Evolutionary conservation across 768 basidiomycete genomes (phyloP).

Genomic region (Pisolithus marmoratus): DNA sequence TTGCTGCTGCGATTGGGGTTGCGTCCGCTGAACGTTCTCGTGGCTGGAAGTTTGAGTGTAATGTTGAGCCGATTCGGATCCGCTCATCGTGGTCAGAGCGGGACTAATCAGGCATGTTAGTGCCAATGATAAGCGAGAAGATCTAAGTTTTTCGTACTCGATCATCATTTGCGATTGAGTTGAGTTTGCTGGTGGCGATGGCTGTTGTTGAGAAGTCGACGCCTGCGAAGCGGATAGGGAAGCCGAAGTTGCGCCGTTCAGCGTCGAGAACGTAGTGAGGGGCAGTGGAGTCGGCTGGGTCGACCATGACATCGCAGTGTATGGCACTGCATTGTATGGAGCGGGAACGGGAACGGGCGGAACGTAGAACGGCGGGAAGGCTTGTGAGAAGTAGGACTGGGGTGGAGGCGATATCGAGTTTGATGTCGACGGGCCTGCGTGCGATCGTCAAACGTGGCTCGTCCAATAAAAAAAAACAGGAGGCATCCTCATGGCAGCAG

Average conservation of each 20-base stretch:
- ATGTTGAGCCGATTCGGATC: constrained; percentile 39
- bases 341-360: constrained; percentile 35
- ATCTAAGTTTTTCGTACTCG: constrained; percentile 47
- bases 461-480: neutral
- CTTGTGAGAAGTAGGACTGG: constrained; percentile 35
- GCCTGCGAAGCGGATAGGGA: constrained; percentile 26
- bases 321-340: constrained; percentile 50
- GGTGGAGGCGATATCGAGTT: constrained; percentile 35
- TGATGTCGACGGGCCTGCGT: constrained; percentile 35
- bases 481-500: constrained; percentile 1
- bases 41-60: constrained; percentile 41
- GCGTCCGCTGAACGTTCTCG: constrained; percentile 27
- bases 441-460: constrained; percentile 7
- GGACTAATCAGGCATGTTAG: constrained; percentile 40
- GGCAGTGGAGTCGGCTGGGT: constrained; percentile 41
- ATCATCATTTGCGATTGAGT: constrained; percentile 49
- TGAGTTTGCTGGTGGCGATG: constrained; percentile 16
- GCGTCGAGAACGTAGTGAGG: constrained; percentile 67
- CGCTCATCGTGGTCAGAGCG: constrained; percentile 52
- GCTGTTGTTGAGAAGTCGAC: constrained; percentile 28
- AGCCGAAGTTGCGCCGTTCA: constrained; percentile 67
- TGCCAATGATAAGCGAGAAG: constrained; percentile 3
- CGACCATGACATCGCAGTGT: constrained; percentile 47
- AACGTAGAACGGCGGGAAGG: constrained; percentile 39
- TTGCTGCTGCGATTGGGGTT: constrained; percentile 32